These are phyloP conservation scores for Populus hybrid DNA, from an alignment of 441 rosid species.

Conservation along the genomic window DNA sequence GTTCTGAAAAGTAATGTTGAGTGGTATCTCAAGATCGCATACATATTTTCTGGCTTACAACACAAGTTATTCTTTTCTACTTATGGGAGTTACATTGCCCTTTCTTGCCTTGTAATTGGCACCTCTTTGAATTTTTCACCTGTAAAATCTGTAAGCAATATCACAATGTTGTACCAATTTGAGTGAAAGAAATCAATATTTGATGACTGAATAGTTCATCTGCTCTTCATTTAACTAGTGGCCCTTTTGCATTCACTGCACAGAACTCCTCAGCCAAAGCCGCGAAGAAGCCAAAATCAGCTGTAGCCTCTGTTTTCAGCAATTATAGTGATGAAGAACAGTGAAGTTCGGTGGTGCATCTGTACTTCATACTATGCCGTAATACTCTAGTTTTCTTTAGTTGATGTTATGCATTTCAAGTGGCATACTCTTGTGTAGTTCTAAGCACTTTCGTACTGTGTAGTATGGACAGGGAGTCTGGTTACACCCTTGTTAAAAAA, in stretches of 20 bases:
- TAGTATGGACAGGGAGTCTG: not conserved
- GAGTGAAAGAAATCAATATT: not conserved
- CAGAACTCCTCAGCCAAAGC: conserved; percentile 45
- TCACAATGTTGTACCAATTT: too few relatives aligned
- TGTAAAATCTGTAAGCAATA: not conserved
- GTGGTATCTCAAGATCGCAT: too few relatives aligned
- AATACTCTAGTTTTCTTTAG: not conserved
- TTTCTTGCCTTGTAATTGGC: not conserved
- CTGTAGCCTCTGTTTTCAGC: conserved; percentile 62
- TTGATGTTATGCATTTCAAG: not conserved
- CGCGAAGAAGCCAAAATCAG: conserved; percentile 58
- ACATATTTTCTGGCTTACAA: too few relatives aligned
- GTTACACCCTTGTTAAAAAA: not conserved
- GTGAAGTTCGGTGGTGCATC: conserved; percentile 4
- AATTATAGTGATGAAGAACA: conserved; percentile 73
- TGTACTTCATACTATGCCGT: conserved; percentile 3
- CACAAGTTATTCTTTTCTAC: too few relatives aligned
- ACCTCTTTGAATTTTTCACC: too few relatives aligned
- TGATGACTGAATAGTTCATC: too few relatives aligned
- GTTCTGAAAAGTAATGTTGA: too few relatives aligned
- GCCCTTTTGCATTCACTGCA: not conserved
- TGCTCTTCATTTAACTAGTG: not conserved
- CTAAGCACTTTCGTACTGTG: not conserved
- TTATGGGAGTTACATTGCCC: not conserved
- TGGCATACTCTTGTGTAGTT: not conserved